Base-by-base conservation (phyloP, 108 stramenopile genomes). In the Tribonema minus region DNA sequence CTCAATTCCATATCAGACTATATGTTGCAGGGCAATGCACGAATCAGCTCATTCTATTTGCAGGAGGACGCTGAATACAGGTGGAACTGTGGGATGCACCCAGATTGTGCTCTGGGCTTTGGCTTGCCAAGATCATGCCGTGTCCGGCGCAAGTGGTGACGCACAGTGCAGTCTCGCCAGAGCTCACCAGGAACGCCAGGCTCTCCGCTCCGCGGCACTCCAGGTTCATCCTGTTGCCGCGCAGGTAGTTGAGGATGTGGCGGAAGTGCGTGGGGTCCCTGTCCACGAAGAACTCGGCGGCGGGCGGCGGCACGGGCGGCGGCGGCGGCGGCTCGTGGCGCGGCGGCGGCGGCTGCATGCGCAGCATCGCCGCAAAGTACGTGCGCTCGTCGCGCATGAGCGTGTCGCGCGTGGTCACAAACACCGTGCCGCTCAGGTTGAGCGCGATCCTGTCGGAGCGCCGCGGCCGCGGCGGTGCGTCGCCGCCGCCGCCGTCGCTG, bases 211-310 rank as follows among this genome's bases (percentile, higher is more conserved):
- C 76, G 58, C 67, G 61, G 2, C 66, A 68, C 3, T 78, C 76
- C 20, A 78, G 61, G 27, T 63, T 67, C n/a, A 78, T 78, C 40
- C 65, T 61, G 36, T 58, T 78, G 54, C 65, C 76, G 31, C 76
- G 32, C 58, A 78, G 76, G 61, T 78, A 78, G 76, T 78, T 78
- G 32, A 78, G 32, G 67, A 78, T 68, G 61, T 41, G 35, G 37
- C 76, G 31, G 29, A 77, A 77, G 66, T 77, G 76, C 5, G 76
- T 76, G n/a, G 76, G 76, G 29, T 76, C 76, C 30, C 76, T 64
- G 67, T 76, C 76, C 37, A 76, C 64, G 66, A 76, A 76, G 46
- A 76, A 76, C 58, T 76, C 76, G 33, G 40, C 34, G 66, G 58
- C 71, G 39, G 39, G 30, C 9, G 67, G 3, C 0, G 67, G 6